These are phyloP conservation scores for Bacidia gigantensis DNA, from an alignment of 495 filamentous ascomycete species.

Conservation along the genomic window DNA sequence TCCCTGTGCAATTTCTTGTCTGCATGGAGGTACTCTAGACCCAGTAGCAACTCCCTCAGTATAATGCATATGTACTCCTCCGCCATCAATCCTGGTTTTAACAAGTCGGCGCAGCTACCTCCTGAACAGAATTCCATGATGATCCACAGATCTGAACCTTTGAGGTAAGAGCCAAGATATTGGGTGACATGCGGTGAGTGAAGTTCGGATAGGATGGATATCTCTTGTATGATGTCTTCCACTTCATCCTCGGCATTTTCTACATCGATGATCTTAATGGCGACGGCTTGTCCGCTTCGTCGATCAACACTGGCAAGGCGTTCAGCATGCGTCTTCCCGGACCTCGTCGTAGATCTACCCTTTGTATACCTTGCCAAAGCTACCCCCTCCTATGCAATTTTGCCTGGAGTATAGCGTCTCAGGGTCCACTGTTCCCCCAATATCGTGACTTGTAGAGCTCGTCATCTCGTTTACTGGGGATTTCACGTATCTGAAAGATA, in stretches of 20 bases:
- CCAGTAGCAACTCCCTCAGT: constrained; percentile 73
- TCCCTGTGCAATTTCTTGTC: constrained; percentile 96
- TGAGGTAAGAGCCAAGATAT: constrained; percentile 91
- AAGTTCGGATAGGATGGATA: constrained; percentile 86
- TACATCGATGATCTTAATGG: constrained; percentile 95
- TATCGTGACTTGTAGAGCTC: constrained; percentile 5
- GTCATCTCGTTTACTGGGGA: constrained; percentile 6
- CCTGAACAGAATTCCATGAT: constrained; percentile 91
- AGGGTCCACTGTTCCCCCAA: constrained; percentile 46
- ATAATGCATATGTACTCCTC: constrained; percentile 95
- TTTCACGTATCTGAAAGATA: neutral
- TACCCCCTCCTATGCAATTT: constrained; percentile 81
- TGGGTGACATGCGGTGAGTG: constrained; percentile 90
- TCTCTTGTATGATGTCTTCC: constrained; percentile 97
- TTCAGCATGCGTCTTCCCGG: constrained; percentile 20
- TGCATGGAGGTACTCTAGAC: constrained; percentile 81
- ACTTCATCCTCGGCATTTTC: constrained; percentile 98
- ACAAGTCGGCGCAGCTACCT: constrained; percentile 79
- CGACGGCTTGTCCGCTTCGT: constrained; percentile 70
- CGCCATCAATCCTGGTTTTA: constrained; percentile 82
- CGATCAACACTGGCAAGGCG: constrained; percentile 56
- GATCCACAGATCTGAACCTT: constrained; percentile 94
- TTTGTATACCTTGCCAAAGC: constrained; percentile 94
- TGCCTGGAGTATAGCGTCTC: constrained; percentile 86
- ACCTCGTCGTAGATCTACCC: constrained; percentile 39